Evolutionary conservation across 1,284 basidiomycete species (phyloP), one percentile per base, ranked within the genome.

Genomic region (Austroboletus novae-zelandiae): DNA sequence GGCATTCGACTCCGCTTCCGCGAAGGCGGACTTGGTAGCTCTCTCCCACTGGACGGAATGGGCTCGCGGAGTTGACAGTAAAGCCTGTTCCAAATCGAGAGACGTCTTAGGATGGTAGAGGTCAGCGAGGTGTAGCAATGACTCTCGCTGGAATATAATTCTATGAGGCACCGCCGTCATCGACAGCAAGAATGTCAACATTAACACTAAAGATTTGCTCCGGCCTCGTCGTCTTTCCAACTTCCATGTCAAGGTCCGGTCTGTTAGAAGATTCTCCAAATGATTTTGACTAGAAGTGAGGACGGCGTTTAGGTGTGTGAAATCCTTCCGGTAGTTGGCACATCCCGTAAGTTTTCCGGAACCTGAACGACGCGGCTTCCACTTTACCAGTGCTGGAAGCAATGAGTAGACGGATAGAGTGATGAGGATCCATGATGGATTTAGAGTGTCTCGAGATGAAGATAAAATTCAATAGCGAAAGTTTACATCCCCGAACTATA

Each of bases 1-100:
- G 44, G 43, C 32, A 48, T 55, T 53, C 43, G 60, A 58, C 56
- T 61, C 55, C 58, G 64, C 54, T 59, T 67, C 66, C 67, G 68
- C 65, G 66, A 66, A 49, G 50, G 59, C 57, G 62, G 53, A 66
- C 62, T 66, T 65, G 40, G 46, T 46, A 8, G 23, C 40, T 10
- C 13, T n/a, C 50, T 45, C 31, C 20, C 51, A 51, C 51, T 50
- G 48, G 55, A 59, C 52, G 57, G 52, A 27, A 35, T 41, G 42
- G 36, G 57, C 61, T 65, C 64, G 64, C 64, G 64, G 64, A 66
- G 64, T 66, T 66, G 55, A 43, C 51, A 30, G 34, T 40, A 20
- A 36, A 32, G 41, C 44, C 40, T 61, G 48, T 55, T 61, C 66
- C 59, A 67, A 68, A 68, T 67, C 48, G 62, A 64, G 64, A 57